Conservation (phyloP, 2,329 filamentous ascomycete species). For the Tolypocladium cylindrosporum region DNA sequence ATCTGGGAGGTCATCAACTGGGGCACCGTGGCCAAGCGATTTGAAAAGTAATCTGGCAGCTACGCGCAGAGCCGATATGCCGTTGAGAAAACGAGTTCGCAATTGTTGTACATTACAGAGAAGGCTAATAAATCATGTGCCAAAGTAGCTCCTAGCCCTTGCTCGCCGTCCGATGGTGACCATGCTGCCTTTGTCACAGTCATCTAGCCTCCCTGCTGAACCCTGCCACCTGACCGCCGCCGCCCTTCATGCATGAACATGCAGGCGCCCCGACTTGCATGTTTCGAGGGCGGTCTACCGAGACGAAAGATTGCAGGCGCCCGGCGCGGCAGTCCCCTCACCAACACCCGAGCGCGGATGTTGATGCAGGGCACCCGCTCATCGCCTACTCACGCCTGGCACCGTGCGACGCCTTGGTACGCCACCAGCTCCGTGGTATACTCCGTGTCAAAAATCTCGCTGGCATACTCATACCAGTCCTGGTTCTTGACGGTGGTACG, state of each 20-base stretch:
- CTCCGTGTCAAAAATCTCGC: constrained; percentile 14
- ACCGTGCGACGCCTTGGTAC: constrained; percentile 20
- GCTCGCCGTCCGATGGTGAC: neutral
- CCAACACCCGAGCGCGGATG: neutral
- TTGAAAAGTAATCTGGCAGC: constrained; percentile 33
- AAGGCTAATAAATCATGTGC: constrained; percentile 5
- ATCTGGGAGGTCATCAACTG: constrained; percentile 97
- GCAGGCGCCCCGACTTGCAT: neutral
- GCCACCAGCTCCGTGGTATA: constrained; percentile 15
- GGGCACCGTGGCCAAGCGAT: constrained; percentile 77
- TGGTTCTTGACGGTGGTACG: constrained; percentile 13
- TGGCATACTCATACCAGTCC: constrained; percentile 21
- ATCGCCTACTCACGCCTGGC: constrained; percentile 10
- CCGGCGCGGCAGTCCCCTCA: too few relatives aligned
- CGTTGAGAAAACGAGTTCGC: neutral
- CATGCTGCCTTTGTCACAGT: neutral
- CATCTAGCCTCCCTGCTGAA: neutral
- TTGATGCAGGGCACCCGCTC: neutral
- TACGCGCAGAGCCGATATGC: neutral
- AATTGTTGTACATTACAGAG: constrained; percentile 1
- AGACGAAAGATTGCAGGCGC: neutral
- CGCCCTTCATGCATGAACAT: neutral
- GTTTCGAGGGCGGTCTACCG: neutral
- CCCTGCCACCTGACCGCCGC: neutral
- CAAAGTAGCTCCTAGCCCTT: neutral